Evolutionary conservation across 495 filamentous ascomycete species (phyloP), one percentile per base, ranked within the genome.

Genomic region (Apiosordaria backusii): DNA sequence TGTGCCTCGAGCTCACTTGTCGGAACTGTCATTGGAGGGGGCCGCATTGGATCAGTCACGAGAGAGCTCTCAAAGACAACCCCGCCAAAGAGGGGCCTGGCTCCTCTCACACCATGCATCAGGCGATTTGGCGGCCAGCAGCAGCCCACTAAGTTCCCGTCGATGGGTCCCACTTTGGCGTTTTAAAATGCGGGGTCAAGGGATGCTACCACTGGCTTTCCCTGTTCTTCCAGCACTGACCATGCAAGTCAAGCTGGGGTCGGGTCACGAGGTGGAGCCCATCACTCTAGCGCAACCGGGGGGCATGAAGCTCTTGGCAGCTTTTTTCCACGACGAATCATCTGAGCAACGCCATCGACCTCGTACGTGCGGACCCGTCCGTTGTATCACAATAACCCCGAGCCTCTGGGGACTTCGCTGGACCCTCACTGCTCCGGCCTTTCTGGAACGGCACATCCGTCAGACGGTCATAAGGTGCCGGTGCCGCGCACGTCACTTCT

Each of bases 21-120:
- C 53, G 40, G 63, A 62, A 13, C 35, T 13, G 35, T 45, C 35
- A 45, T 45, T 45, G 52, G 62, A n/a, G 18, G 26, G 64, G 57
- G 62, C 21, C 21, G 64, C 57, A 60, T 60, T 63, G 63, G 22
- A 21, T 21, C 63, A 65, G 72, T 72, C 72, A 72, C 68, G 70
- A 68, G 68, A 69, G 70, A 55, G 45, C 58, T 50, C 57, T 66
- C 64, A 57, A 66, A 54, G 27, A 19, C 59, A 67, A 40, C 66
- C 70, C 70, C 68, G 50, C 53, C 63, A 53, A 63, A 62, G 71
- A 74, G 71, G 67, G 65, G 65, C 64, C 54, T 15, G 50, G 55
- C 19, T 21, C 50, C 26, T 57, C 60, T 69, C 67, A 61, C 60
- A 66, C 64, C 61, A 69, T 63, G 63, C 67, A 69, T 65, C 67